Evolutionary conservation across 768 basidiomycete genomes (phyloP).

Genomic region (Pleurotus pulmonarius): DNA sequence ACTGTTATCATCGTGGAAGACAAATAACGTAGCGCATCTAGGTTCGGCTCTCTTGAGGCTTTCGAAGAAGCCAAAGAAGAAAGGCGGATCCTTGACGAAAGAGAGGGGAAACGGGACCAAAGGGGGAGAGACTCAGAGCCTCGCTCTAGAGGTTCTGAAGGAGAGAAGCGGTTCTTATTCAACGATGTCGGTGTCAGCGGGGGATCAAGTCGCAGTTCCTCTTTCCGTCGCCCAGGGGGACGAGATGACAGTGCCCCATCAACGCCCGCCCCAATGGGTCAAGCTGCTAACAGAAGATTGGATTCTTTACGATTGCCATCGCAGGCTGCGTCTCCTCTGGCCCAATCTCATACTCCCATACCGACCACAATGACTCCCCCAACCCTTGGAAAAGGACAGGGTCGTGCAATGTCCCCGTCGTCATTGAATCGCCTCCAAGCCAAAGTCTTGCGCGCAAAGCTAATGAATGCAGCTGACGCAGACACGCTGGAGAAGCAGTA

Average conservation of each 20-base stretch:
- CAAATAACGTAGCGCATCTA: background rate
- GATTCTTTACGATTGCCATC: constrained; percentile 63
- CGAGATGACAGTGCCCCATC: constrained; percentile 54
- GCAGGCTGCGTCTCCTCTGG: constrained; percentile 53
- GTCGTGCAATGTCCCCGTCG: constrained; percentile 61
- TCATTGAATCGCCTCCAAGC: constrained; percentile 92
- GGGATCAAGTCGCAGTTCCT: constrained; percentile 74
- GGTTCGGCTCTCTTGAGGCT: constrained; percentile 75
- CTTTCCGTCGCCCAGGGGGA: constrained; percentile 82
- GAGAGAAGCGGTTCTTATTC: constrained; percentile 62
- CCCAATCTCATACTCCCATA: constrained; percentile 76
- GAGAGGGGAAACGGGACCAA: constrained; percentile 52
- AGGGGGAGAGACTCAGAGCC: constrained; percentile 31
- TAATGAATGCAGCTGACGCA: constrained; percentile 79
- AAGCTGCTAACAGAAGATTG: constrained; percentile 40
- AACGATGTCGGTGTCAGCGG: constrained; percentile 59
- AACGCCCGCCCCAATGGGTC: constrained; percentile 36
- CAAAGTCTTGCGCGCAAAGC: constrained; percentile 84
- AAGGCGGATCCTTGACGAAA: constrained; percentile 78
- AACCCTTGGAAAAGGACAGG: constrained; percentile 10
- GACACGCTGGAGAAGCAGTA: constrained; percentile 81
- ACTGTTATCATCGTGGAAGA: background rate
- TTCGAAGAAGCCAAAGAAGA: constrained; percentile 92
- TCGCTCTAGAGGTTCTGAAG: constrained; percentile 29
- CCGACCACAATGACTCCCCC: constrained; percentile 88